Conservation (phyloP, 2,329 filamentous ascomycete genomes). For the Pseudogymnoascus sp. region DNA sequence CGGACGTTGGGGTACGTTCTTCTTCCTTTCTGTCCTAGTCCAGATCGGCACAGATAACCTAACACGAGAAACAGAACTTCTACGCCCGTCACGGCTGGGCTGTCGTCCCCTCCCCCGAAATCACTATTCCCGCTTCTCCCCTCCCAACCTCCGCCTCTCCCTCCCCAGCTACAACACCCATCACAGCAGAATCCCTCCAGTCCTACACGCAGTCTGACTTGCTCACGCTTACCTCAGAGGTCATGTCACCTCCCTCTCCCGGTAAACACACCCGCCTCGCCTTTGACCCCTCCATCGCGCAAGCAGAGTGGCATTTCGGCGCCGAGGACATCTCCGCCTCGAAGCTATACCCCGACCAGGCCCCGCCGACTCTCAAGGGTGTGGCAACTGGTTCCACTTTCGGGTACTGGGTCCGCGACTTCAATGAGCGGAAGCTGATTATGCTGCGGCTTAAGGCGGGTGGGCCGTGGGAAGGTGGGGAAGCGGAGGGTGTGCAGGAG, state of each 20-base stretch:
- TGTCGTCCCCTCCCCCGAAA: constrained; percentile 28
- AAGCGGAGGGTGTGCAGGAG: constrained; percentile 17
- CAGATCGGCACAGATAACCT: neutral
- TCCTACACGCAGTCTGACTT: neutral
- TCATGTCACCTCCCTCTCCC: neutral
- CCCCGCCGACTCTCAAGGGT: constrained; percentile 25
- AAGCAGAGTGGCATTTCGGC: constrained; percentile 21
- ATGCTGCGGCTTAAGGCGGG: neutral
- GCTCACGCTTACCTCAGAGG: neutral
- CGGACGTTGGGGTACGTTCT: neutral
- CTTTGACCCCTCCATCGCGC: constrained; percentile 22
- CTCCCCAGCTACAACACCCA: neutral
- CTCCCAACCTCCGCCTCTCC: constrained; percentile 4
- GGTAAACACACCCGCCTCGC: constrained; percentile 19
- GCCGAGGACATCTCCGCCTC: neutral
- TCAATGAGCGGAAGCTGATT: neutral
- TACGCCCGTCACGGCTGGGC: constrained; percentile 33
- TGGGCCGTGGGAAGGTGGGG: neutral
- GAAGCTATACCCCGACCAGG: constrained; percentile 12
- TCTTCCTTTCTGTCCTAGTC: neutral
- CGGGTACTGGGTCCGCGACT: neutral
- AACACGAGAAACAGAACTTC: constrained; percentile 18
- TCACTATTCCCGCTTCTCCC: constrained; percentile 28
- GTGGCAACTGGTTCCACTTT: neutral
- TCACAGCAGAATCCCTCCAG: neutral